Conservation (phyloP, 2,329 filamentous ascomycete genomes). For the Scedosporium minutisporum region DNA sequence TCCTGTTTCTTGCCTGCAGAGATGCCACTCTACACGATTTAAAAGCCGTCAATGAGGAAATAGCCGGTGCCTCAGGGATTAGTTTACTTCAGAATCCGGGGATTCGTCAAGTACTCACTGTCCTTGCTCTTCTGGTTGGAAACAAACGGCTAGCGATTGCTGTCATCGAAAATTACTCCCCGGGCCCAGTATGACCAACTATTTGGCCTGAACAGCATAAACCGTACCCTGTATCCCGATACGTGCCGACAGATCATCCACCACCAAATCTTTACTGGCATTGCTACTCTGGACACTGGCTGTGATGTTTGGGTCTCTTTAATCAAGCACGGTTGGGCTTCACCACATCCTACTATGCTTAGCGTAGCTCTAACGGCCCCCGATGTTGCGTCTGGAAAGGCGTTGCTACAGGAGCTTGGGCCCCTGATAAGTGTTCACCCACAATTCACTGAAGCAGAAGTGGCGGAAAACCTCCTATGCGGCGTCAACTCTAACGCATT, state of each 20-base stretch:
- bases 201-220: background rate
- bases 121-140: background rate
- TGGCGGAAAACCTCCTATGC: background rate
- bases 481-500: background rate
- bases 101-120: background rate
- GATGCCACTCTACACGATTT: background rate
- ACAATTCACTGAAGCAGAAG: background rate
- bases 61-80: background rate
- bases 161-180: background rate
- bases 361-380: background rate
- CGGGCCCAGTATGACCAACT: background rate
- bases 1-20: background rate
- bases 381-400: background rate
- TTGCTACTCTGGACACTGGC: background rate
- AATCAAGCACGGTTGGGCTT: background rate
- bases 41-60: background rate
- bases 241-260: background rate
- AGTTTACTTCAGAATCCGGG: background rate
- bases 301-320: background rate
- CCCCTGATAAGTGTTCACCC: background rate
- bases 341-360: background rate
- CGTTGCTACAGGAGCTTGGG: background rate
- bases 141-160: background rate
- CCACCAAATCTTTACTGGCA: background rate
- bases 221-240: background rate